Conservation (phyloP, 352 stramenopile species). For the Elongisporangium undulatum region DNA sequence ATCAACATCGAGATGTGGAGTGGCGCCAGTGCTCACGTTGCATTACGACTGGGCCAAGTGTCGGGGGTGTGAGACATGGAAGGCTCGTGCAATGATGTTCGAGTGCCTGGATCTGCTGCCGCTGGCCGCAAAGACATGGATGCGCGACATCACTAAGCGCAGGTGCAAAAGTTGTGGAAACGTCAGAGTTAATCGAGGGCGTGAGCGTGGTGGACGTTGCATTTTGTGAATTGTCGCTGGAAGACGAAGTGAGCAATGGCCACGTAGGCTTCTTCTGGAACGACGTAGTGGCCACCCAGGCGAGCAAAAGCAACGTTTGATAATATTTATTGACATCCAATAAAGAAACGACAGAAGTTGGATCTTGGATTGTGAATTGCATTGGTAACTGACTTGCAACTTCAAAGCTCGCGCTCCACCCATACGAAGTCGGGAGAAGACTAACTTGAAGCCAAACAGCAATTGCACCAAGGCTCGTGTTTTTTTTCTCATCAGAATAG, state of each 20-base stretch:
- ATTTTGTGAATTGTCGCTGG: slow-evolving; percentile 46
- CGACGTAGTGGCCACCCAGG: no score
- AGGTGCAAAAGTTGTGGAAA: slow-evolving; percentile 33
- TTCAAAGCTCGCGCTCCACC: no score
- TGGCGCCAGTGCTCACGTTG: slow-evolving; percentile 15
- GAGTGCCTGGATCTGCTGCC: slow-evolving; percentile 73
- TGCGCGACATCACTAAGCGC: slow-evolving; percentile 54
- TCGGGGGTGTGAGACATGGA: slow-evolving; percentile 3
- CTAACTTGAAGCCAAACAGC: no score
- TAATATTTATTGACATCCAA: no score
- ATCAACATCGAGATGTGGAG: slow-evolving; percentile 36
- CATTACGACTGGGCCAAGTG: slow-evolving; percentile 16
- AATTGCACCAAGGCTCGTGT: no score
- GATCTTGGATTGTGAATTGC: no score
- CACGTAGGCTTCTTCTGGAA: slow-evolving; percentile 39
- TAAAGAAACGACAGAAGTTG: no score
- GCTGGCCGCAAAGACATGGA: slow-evolving; percentile 54
- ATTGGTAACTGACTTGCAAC: no score
- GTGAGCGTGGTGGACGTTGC: slow-evolving; percentile 52
- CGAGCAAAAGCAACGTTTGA: no score
- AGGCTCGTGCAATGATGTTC: slow-evolving; percentile 42
- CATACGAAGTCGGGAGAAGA: no score
- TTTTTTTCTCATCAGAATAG: no score
- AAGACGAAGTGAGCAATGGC: slow-evolving; percentile 29
- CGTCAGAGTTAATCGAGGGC: slow-evolving; percentile 4